Percentiles rank a stretch among this genome's conserved stretches.
phyloP scores from a whole-genome alignment of 768 basidiomycete species.

The Amanita rubescens region DNA sequence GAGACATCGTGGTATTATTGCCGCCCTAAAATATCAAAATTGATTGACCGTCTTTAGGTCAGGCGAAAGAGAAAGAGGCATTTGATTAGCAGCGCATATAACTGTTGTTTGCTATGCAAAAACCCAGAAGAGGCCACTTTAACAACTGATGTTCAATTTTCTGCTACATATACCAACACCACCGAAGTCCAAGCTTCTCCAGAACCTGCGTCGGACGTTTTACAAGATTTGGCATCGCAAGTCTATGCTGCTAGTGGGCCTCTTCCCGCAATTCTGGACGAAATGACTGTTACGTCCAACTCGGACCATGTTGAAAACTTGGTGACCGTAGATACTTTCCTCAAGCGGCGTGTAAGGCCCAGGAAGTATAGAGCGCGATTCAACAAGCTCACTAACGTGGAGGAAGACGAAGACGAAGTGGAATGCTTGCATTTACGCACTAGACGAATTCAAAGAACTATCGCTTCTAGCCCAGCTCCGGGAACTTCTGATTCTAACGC shows the following conservation, averaged over 20 bases:
- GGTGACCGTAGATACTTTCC: background rate
- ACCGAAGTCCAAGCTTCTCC: too few species aligned
- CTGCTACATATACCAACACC: background rate
- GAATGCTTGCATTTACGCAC: background rate
- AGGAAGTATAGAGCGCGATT: background rate
- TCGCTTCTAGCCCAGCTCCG: background rate
- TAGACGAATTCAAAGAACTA: background rate
- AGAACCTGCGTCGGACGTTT: too few species aligned
- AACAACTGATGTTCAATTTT: background rate
- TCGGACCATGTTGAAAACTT: background rate
- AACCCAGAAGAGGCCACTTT: background rate
- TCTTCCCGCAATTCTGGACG: background rate
- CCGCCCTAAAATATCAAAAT: background rate
- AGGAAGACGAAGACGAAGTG: background rate
- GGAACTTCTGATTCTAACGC: too few species aligned
- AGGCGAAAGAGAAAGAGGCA: constrained; percentile 4
- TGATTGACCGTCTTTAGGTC: background rate
- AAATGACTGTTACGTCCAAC: background rate
- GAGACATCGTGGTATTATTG: constrained; percentile 1
- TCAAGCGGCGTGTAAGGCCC: background rate
- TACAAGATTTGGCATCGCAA: background rate
- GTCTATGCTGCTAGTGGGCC: too few species aligned
- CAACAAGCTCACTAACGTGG: background rate
- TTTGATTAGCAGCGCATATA: background rate
- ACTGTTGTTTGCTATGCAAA: background rate